Conservation (phyloP, 768 basidiomycete genomes). For the Trametes cinnabarina region DNA sequence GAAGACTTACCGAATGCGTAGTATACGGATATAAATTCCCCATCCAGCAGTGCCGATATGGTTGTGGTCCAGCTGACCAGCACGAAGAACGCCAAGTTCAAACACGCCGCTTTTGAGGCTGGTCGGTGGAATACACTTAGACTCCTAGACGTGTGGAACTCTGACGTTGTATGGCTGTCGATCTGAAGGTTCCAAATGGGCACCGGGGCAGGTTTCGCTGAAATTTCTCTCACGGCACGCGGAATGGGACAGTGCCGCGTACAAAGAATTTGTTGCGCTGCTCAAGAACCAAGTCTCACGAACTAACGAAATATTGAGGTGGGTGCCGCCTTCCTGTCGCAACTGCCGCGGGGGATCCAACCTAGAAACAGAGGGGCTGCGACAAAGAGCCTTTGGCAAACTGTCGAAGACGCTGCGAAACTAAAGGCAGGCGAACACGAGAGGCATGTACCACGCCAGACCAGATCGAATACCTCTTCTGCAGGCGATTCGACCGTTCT, state of each 20-base stretch:
- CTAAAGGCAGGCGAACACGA: background rate
- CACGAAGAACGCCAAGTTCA: background rate
- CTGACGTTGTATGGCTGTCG: background rate
- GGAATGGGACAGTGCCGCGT: conserved; percentile 4
- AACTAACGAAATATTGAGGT: background rate
- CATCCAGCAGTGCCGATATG: background rate
- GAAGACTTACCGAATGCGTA: background rate
- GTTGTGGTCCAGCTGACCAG: background rate
- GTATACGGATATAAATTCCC: background rate
- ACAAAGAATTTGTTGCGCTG: background rate
- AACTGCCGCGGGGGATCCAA: background rate
- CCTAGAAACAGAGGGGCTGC: background rate
- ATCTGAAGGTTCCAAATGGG: background rate
- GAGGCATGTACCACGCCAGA: background rate
- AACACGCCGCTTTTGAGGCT: background rate
- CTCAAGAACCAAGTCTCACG: background rate
- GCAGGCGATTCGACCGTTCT: background rate
- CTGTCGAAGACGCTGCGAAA: background rate
- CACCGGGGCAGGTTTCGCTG: conserved; percentile 7
- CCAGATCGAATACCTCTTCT: background rate
- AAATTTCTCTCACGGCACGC: conserved; percentile 7
- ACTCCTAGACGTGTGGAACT: too few relatives aligned
- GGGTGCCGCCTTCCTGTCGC: background rate
- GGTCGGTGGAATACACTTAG: background rate
- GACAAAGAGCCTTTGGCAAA: background rate